Percentiles rank a stretch among this genome's conserved stretches.
These are phyloP conservation scores for Exophiala bonariae DNA, from an alignment of 2,329 filamentous ascomycete genomes.

Conservation along the genomic window DNA sequence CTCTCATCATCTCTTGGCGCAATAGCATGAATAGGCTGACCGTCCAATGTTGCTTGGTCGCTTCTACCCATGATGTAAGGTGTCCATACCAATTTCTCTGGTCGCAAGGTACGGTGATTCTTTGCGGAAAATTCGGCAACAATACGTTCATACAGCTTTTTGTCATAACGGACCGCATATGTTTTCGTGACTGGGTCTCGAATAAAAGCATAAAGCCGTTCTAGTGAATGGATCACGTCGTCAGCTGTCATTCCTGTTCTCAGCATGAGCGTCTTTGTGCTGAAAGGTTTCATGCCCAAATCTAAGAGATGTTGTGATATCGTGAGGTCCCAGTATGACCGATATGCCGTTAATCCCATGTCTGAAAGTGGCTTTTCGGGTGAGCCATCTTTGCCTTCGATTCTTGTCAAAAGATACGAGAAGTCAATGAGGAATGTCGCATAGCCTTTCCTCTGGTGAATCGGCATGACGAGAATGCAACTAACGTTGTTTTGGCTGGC, in stretches of 20 bases:
- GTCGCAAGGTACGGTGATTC: conserved; percentile 80
- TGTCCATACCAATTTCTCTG: conserved; percentile 84
- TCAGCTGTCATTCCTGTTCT: conserved; percentile 94
- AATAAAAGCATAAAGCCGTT: conserved; percentile 84
- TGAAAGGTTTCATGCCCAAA: conserved; percentile 55
- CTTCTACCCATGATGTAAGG: conserved; percentile 94
- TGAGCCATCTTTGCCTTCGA: conserved; percentile 90
- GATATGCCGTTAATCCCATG: conserved; percentile 95
- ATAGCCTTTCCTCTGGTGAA: conserved; percentile 95
- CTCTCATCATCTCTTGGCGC: conserved; percentile 76
- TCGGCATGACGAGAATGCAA: conserved; percentile 92
- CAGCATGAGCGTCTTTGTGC: conserved; percentile 51
- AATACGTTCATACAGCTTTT: conserved; percentile 81
- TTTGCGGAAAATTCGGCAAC: conserved; percentile 88
- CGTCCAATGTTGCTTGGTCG: conserved; percentile 78
- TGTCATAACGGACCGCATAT: conserved; percentile 86
- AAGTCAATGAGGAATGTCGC: conserved; percentile 97
- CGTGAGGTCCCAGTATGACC: conserved; percentile 93
- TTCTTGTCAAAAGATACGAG: conserved; percentile 90
- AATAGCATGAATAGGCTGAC: conserved; percentile 80
- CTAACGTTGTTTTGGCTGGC: conserved; percentile 97
- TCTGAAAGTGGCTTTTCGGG: conserved; percentile 97
- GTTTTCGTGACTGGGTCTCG: conserved; percentile 83
- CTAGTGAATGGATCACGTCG: conserved; percentile 90
- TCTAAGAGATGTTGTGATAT: conserved; percentile 80